phyloP scores from a whole-genome alignment of 768 basidiomycete species.

The Lenzites betulinus region DNA sequence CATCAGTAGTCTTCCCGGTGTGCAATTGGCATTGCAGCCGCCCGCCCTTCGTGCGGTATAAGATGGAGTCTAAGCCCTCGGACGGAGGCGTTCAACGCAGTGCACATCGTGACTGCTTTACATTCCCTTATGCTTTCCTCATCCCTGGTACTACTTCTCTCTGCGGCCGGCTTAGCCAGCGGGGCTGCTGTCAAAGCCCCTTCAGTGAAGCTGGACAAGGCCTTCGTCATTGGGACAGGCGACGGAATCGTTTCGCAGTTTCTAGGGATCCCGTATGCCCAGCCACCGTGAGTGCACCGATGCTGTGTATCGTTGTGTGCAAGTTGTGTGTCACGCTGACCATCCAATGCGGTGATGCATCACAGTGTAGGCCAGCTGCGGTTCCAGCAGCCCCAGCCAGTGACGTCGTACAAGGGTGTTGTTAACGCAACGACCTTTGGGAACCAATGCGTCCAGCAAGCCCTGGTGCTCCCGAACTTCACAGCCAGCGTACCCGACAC shows the following conservation, averaged over 20 bases:
- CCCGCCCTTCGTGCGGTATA: background rate
- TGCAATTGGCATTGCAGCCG: background rate
- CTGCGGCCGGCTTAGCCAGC: background rate
- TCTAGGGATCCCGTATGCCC: constrained; percentile 11
- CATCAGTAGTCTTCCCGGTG: background rate
- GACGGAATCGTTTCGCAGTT: background rate
- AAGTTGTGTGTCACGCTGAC: background rate
- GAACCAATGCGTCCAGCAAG: constrained; percentile 40
- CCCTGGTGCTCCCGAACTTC: background rate
- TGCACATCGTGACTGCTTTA: background rate
- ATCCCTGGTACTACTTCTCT: background rate
- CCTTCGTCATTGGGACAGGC: background rate
- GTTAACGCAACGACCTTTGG: constrained; percentile 38
- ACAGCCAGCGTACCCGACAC: background rate
- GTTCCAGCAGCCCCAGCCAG: constrained; percentile 21
- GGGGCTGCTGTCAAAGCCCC: too few species aligned
- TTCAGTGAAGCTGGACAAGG: background rate
- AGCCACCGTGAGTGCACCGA: constrained; percentile 1
- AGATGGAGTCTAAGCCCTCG: background rate
- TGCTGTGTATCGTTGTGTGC: background rate
- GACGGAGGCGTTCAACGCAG: background rate
- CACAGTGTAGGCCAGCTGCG: constrained; percentile 21
- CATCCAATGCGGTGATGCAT: background rate
- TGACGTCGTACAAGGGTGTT: constrained; percentile 31
- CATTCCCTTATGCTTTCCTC: background rate